Evolutionary conservation across 805 yeast genomes (phyloP).

Genomic region (Zygotorulaspora chibaensis): DNA sequence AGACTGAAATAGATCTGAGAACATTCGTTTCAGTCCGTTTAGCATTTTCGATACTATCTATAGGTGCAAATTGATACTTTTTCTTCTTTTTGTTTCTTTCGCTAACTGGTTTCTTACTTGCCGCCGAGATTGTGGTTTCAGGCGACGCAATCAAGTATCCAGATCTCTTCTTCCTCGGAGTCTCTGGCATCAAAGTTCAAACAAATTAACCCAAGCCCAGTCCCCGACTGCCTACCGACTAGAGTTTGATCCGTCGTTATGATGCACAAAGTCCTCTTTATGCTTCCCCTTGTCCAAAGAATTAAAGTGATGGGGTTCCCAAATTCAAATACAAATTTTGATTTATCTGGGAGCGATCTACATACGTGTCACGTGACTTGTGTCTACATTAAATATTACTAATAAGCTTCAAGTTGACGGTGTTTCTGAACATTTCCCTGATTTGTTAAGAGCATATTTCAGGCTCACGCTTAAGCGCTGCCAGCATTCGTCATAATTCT

Average conservation of each 20-base stretch:
- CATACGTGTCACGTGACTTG: background rate
- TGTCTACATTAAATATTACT: too few species aligned
- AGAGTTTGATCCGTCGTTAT: too few species aligned
- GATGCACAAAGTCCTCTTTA: background rate
- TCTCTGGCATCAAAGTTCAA: constrained; percentile 15
- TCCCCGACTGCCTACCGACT: background rate
- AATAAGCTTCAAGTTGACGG: too few species aligned
- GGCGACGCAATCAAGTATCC: constrained; percentile 22
- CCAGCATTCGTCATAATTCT: too few species aligned
- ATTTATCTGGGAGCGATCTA: background rate
- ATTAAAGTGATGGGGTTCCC: background rate
- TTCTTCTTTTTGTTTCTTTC: constrained; percentile 15
- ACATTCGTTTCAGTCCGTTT: constrained; percentile 13
- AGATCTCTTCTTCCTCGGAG: constrained; percentile 22
- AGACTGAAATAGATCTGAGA: constrained; percentile 29
- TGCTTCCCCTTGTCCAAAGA: background rate
- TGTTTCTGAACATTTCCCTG: too few species aligned
- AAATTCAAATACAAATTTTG: background rate
- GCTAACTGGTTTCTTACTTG: constrained; percentile 6
- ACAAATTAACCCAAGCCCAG: background rate
- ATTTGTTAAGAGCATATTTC: too few species aligned
- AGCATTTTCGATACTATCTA: constrained; percentile 19
- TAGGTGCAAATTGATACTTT: constrained; percentile 30
- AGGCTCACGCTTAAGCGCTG: too few species aligned
- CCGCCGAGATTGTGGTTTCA: constrained; percentile 20